Evolutionary conservation across 2,329 filamentous ascomycete genomes (phyloP), one percentile per base, ranked within the genome.

Genomic region (Botryosphaeria dothidea): DNA sequence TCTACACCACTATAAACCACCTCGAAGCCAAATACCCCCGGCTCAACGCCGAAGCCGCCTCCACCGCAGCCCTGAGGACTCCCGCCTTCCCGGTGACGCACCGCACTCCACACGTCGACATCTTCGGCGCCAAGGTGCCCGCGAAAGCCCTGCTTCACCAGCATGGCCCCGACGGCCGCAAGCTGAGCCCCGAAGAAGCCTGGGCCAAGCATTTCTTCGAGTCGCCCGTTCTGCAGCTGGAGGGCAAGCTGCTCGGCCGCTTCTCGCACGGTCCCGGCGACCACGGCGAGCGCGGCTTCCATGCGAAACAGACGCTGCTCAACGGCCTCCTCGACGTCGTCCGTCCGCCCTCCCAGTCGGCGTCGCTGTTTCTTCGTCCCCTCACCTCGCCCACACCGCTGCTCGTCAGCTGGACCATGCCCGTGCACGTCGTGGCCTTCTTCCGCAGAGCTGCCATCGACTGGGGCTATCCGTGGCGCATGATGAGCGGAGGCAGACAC

Each of bases 391-490:
- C 38, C 7, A 15, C 29, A 21, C 62, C 62, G 38, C 19, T 64
- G 19, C 51, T 64, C 38, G 31, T 64, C 41, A 25, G 19, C 7
- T 64, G 62, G 62, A 25, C 41, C 13, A 48, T 49, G 6, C 41
- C 62, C 3, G n/a, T 41, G 17, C 29, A 36, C 11, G 29, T 19
- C 17, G 52, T 57, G 8, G 62, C 25, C 41, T 48, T 51, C 15
- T 23, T 57, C 34, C 41, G 31, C 19, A 31, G n/a, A 9, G 49
- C 38, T 6, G 51, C 52, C n/a, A n/a, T 51, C 7, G 25, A 23
- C 3, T 48, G 51, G 62, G 62, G 52, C 19, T 64, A 64, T n/a
- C 62, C 62, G 34, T 64, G 62, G 62, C 62, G 62, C 7, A 36
- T 64, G 15, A 58, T 58, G 62, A 64, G 51, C 34, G 62, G 62